A percentile compares a stretch with the other conserved stretches of the same genome.
Conservation (phyloP, 306 rosid genomes). For the Vigna unguiculata region DNA sequence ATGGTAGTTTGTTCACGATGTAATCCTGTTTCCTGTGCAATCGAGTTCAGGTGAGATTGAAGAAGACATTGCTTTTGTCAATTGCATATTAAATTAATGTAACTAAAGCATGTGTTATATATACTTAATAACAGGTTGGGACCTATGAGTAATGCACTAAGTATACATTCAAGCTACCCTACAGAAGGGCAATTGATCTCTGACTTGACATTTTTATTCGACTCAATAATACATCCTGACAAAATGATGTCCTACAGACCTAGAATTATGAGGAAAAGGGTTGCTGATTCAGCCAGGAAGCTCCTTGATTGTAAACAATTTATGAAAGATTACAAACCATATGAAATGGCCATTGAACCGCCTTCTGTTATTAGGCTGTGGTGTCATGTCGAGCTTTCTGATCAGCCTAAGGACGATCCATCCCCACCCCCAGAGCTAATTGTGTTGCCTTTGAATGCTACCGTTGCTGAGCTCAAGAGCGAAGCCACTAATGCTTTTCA, state of each 20-base stretch:
- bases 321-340: conserved; percentile 62
- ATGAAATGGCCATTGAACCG: not conserved
- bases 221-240: conserved; percentile 65
- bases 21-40: conserved; percentile 54
- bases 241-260: conserved; percentile 55
- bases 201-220: conserved; percentile 59
- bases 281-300: conserved; percentile 66
- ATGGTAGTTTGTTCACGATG: conserved; percentile 56
- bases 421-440: conserved; percentile 68
- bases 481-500: conserved; percentile 61
- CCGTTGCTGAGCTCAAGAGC: conserved; percentile 57
- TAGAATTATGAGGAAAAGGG: conserved; percentile 40
- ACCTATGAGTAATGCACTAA: conserved; percentile 38
- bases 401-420: conserved; percentile 43
- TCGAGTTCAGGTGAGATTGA: conserved; percentile 64
- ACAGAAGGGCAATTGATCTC: conserved; percentile 54
- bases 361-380: conserved; percentile 52
- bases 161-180: conserved; percentile 47
- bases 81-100: not conserved
- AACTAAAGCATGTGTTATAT: conserved; percentile 7
- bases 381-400: conserved; percentile 73
- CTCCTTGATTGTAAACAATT: conserved; percentile 83
- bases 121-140: conserved; percentile 55
- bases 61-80: not conserved
- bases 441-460: conserved; percentile 64